phyloP scores from a whole-genome alignment of 108 stramenopile species.

The Nannochloropsis gaditana region DNA sequence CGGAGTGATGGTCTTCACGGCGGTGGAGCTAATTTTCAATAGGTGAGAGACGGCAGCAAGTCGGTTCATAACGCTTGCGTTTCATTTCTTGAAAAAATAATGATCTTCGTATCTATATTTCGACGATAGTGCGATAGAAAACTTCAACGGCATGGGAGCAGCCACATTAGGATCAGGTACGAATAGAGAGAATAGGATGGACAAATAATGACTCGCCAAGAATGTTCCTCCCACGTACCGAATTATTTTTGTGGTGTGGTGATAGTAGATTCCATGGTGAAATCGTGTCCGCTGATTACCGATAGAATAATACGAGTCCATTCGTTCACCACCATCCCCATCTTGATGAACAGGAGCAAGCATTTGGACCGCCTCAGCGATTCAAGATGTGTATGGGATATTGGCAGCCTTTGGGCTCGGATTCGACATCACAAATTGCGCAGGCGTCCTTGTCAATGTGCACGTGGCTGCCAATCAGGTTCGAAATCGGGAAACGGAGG shows the following conservation, averaged over 20 bases:
- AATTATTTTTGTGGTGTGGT: not conserved
- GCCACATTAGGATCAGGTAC: not conserved
- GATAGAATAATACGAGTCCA: too few species aligned
- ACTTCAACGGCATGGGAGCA: slow-evolving; percentile 3
- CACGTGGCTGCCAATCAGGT: slow-evolving; percentile 4
- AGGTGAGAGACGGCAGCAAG: not conserved
- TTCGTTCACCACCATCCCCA: not conserved
- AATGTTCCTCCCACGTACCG: too few species aligned
- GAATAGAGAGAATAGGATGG: not conserved
- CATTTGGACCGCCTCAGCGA: not conserved
- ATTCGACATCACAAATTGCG: not conserved
- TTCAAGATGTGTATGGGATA: not conserved
- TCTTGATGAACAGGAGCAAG: not conserved
- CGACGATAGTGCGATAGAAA: not conserved
- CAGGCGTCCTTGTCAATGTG: not conserved
- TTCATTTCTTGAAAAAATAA: too few species aligned
- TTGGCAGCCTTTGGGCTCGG: not conserved
- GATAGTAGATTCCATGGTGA: not conserved
- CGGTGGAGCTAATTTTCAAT: not conserved
- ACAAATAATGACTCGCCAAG: too few species aligned
- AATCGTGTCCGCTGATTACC: not conserved
- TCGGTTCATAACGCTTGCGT: too few species aligned
- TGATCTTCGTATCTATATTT: not conserved
- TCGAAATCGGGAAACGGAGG: not conserved
- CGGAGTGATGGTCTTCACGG: not conserved